A percentile compares a stretch with the other conserved stretches of the same genome.
phyloP scores from a whole-genome alignment of 176 grass and related monocot species.

The Dactylis glomerata region DNA sequence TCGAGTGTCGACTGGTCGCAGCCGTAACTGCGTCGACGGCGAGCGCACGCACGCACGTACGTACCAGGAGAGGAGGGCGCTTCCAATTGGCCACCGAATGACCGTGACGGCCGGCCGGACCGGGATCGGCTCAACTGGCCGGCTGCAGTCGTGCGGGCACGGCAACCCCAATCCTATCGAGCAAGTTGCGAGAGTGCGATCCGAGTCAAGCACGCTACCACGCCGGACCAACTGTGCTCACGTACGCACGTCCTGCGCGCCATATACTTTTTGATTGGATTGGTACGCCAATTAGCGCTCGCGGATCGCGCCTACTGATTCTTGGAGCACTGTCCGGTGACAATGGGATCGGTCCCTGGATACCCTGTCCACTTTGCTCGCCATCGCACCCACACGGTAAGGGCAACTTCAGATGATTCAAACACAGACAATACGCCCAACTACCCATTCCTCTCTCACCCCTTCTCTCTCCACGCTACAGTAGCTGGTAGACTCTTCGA shows the following conservation, averaged over 20 bases:
- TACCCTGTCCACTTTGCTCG: neutral
- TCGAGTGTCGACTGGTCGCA: neutral
- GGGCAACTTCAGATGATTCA: too few species aligned
- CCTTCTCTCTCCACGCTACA: too few species aligned
- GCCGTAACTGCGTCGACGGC: neutral
- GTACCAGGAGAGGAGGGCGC: neutral
- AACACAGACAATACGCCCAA: too few species aligned
- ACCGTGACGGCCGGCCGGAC: neutral
- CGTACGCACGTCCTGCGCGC: too few species aligned
- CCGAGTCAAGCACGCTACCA: neutral
- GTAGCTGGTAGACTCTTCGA: too few species aligned
- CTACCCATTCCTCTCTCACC: too few species aligned
- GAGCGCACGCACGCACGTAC: neutral
- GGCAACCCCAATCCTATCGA: too few species aligned
- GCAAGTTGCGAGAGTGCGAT: neutral
- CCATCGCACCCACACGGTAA: too few species aligned
- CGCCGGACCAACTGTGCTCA: too few species aligned
- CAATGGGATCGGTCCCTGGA: neutral
- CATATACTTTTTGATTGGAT: neutral
- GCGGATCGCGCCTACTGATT: neutral
- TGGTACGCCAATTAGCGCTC: neutral
- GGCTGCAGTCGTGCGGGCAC: constrained; percentile 1
- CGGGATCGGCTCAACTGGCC: neutral
- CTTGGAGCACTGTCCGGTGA: neutral
- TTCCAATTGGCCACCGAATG: constrained; percentile 6